phyloP scores from a whole-genome alignment of 176 grass and related monocot species.

The Aegilops bicornis region DNA sequence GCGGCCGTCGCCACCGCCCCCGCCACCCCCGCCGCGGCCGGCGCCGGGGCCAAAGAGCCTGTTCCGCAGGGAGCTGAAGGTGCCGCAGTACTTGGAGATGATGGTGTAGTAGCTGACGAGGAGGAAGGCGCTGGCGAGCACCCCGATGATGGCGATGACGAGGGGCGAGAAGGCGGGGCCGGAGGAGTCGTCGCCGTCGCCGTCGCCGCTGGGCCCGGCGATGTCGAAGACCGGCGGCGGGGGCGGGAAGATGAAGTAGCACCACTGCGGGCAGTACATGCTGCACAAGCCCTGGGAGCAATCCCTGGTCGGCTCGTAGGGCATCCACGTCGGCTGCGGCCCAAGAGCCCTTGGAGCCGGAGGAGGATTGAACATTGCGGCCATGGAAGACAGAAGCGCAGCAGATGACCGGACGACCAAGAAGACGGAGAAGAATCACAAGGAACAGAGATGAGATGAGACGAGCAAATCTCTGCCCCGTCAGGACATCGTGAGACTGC shows the following conservation, averaged over 20 bases:
- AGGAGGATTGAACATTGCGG: constrained; percentile 37
- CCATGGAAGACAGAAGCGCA: constrained; percentile 22
- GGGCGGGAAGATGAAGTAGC: constrained; percentile 88
- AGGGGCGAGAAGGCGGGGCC: constrained; percentile 74
- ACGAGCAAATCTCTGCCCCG: not conserved
- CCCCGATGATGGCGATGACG: constrained; percentile 97
- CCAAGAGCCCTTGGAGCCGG: not conserved
- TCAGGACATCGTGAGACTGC: not conserved
- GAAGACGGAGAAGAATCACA: not conserved
- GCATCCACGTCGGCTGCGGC: constrained; percentile 71
- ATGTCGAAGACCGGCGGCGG: constrained; percentile 69
- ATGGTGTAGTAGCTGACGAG: constrained; percentile 93
- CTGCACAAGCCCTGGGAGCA: constrained; percentile 95
- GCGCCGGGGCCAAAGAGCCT: not conserved
- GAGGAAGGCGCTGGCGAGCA: constrained; percentile 85
- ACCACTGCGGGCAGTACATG: constrained; percentile 96
- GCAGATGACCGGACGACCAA: not conserved
- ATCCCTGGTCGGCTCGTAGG: constrained; percentile 68
- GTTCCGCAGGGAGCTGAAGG: constrained; percentile 55
- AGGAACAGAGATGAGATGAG: not conserved
- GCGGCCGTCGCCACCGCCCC: not conserved
- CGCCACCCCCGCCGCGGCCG: not conserved
- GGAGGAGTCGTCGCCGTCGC: constrained; percentile 57
- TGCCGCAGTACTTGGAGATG: constrained; percentile 84
- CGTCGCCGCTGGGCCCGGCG: constrained; percentile 35